Percentiles rank a stretch among this genome's conserved stretches.
Conservation (phyloP, 139 green algal genomes). For the Nannochloris sp. region DNA sequence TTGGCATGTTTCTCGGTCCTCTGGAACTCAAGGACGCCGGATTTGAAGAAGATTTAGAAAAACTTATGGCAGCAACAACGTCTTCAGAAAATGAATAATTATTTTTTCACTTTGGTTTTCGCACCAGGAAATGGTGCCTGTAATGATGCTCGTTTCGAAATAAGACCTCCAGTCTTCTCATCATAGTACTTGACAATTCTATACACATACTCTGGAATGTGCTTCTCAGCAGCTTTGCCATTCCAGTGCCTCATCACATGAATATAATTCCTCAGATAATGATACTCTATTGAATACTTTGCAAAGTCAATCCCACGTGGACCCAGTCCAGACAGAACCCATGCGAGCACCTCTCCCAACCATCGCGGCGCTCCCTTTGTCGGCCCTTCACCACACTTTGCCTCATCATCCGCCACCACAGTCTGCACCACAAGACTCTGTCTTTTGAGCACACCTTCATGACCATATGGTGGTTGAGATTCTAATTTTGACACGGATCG, state of each 20-base stretch:
- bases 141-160: not conserved
- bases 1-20: constrained; percentile 86
- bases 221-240: constrained; percentile 28
- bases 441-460: constrained; percentile 40
- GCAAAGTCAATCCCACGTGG: constrained; percentile 95
- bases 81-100: not conserved
- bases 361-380: constrained; percentile 62
- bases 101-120: not conserved
- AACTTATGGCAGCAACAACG: constrained; percentile 30
- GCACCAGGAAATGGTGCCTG: constrained; percentile 1
- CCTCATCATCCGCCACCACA: constrained; percentile 84
- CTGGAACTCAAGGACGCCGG: constrained; percentile 27
- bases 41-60: constrained; percentile 14
- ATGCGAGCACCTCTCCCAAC: constrained; percentile 73
- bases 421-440: constrained; percentile 81
- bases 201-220: constrained; percentile 68
- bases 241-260: constrained; percentile 63
- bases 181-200: constrained; percentile 71
- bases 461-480: constrained; percentile 31
- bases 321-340: constrained; percentile 63
- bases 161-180: constrained; percentile 16
- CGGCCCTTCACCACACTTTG: constrained; percentile 70
- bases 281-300: constrained; percentile 92
- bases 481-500: constrained; percentile 17
- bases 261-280: constrained; percentile 84